Conservation (phyloP, 2,329 filamentous ascomycete species). For the Pezicula radicicola region DNA sequence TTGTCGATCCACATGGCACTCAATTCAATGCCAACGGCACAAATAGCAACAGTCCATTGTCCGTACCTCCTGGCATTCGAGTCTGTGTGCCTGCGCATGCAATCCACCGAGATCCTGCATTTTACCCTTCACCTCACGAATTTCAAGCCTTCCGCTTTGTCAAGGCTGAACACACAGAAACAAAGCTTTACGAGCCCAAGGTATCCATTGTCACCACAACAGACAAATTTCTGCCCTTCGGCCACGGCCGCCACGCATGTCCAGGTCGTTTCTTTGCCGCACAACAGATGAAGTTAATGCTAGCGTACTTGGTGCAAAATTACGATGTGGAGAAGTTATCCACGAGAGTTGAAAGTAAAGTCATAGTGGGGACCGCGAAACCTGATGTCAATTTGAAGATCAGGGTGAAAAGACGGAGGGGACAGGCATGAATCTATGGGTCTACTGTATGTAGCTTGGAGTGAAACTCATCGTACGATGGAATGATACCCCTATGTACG, state of each 20-base stretch:
- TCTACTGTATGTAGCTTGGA: neutral
- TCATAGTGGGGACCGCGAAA: neutral
- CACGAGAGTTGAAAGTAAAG: neutral
- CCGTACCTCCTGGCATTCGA: conserved; percentile 3
- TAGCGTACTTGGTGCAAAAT: conserved; percentile 9
- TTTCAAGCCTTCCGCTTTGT: conserved; percentile 12
- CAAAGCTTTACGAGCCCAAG: neutral
- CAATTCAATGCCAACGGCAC: conserved; percentile 16
- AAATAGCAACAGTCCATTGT: neutral
- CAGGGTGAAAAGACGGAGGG: neutral
- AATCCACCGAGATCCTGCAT: neutral
- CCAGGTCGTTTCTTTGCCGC: conserved; percentile 13
- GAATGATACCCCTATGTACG: neutral
- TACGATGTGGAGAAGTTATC: conserved; percentile 7
- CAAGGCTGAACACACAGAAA: neutral
- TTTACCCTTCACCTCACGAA: neutral
- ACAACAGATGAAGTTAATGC: conserved; percentile 7
- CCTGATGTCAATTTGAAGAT: neutral
- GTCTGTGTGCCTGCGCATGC: conserved; percentile 15
- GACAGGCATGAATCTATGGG: neutral
- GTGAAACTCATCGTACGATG: neutral
- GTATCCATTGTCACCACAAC: conserved; percentile 2
- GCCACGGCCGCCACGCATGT: conserved; percentile 12
- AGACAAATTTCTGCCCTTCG: conserved; percentile 6
- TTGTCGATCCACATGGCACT: conserved; percentile 7